Conservation (phyloP, 495 filamentous ascomycete species). For the Evernia prunastri region DNA sequence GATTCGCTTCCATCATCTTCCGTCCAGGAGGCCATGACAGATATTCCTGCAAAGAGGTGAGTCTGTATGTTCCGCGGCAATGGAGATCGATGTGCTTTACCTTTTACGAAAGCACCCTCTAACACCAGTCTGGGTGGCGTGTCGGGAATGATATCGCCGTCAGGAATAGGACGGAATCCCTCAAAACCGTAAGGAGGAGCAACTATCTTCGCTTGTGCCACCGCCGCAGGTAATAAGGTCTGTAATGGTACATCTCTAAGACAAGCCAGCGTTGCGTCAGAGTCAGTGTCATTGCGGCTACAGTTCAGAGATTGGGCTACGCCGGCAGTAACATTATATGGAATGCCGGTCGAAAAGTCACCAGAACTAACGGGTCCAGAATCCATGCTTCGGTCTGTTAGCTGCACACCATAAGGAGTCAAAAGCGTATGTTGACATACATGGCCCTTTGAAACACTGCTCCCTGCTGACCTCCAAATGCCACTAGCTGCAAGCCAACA, state of each 20-base stretch:
- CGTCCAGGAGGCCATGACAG: background rate
- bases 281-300: background rate
- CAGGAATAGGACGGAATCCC: background rate
- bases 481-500: background rate
- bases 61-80: background rate
- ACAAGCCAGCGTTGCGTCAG: background rate
- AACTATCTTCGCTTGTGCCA: background rate
- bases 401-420: background rate
- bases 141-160: background rate
- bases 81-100: background rate
- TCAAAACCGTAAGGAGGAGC: background rate
- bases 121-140: background rate
- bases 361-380: background rate
- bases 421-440: background rate
- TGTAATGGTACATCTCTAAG: background rate
- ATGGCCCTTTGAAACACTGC: background rate
- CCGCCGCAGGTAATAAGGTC: background rate
- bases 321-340: background rate
- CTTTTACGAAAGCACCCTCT: background rate
- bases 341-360: background rate
- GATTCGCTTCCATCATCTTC: background rate
- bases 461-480: background rate
- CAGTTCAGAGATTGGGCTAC: background rate
- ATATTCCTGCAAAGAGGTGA: background rate
- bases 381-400: background rate